Conservation (phyloP, 495 filamentous ascomycete species). For the Mytilinidion resinicola region DNA sequence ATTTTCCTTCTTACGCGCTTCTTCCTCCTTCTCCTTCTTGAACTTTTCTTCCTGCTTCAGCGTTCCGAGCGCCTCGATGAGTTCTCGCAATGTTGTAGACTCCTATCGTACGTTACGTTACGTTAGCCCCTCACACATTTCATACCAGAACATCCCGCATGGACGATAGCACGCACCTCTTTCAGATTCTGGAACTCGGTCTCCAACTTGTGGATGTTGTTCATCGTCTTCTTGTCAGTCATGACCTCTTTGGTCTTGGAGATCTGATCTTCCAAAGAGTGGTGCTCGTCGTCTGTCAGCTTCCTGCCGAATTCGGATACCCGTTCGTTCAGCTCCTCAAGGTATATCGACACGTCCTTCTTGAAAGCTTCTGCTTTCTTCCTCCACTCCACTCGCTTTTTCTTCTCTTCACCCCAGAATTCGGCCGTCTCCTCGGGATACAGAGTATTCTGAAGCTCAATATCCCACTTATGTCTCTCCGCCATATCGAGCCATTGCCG, state of each 20-base stretch:
- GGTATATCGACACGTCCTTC: constrained; percentile 11
- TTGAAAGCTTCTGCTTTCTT: constrained; percentile 11
- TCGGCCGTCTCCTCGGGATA: constrained; percentile 35
- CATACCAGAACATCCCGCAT: too few relatives aligned
- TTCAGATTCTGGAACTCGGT: neutral
- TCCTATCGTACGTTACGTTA: too few relatives aligned
- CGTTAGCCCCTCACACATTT: too few relatives aligned
- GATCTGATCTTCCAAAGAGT: neutral
- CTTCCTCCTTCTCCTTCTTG: neutral
- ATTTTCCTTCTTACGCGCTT: neutral
- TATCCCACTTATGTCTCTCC: constrained; percentile 36
- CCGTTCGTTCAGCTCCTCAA: constrained; percentile 18
- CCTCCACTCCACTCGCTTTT: constrained; percentile 10
- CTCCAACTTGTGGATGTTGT: neutral
- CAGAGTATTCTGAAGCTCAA: constrained; percentile 32
- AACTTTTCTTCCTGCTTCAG: neutral
- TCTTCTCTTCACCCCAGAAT: constrained; percentile 33
- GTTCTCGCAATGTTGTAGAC: too few relatives aligned
- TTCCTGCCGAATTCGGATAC: constrained; percentile 1
- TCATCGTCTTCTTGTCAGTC: neutral
- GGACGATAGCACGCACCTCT: neutral
- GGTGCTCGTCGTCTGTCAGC: neutral
- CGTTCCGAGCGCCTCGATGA: neutral
- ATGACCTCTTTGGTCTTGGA: neutral
- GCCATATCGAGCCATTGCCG: constrained; percentile 30